phyloP scores from a whole-genome alignment of 2,329 filamentous ascomycete genomes.

The Ascochyta rabiei region DNA sequence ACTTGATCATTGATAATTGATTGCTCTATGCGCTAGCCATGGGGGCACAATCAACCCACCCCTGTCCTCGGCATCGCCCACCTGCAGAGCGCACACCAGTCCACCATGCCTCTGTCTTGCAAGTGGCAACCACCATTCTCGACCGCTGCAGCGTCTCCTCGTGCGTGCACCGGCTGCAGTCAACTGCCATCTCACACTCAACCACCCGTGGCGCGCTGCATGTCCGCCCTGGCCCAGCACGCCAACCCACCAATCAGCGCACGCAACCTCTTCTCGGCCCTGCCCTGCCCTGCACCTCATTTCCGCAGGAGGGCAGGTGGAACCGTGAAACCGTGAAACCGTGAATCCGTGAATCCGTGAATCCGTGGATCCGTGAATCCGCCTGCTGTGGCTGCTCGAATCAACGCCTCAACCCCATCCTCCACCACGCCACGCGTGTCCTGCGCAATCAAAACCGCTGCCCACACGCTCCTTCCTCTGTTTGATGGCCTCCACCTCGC shows the following conservation, averaged over 20 bases:
- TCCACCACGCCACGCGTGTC: neutral
- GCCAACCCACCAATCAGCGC: conserved; percentile 7
- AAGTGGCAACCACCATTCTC: neutral
- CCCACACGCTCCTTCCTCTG: neutral
- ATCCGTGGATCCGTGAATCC: neutral
- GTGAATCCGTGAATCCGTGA: conserved; percentile 1
- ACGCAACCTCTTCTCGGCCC: conserved; percentile 1
- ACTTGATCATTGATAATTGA: neutral
- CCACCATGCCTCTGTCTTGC: conserved; percentile 1
- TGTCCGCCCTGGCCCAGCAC: conserved; percentile 6
- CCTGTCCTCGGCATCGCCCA: conserved; percentile 4
- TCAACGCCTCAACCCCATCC: conserved; percentile 11
- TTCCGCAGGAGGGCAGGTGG: conserved; percentile 14
- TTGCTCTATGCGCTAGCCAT: conserved; percentile 14
- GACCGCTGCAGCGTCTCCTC: conserved; percentile 2
- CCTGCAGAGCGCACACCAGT: too few species aligned
- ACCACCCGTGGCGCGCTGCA: neutral
- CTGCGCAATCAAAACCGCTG: neutral
- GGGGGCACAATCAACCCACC: conserved; percentile 9
- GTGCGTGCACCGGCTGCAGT: conserved; percentile 1
- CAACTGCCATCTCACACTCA: neutral
- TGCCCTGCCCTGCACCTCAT: conserved; percentile 12
- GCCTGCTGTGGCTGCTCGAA: conserved; percentile 12
- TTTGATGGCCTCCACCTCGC: conserved; percentile 11
- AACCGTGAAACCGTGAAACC: neutral